Percentiles rank a stretch among this genome's conserved stretches.
phyloP scores from a whole-genome alignment of 495 filamentous ascomycete genomes.

The Penicillium longicatenatum region DNA sequence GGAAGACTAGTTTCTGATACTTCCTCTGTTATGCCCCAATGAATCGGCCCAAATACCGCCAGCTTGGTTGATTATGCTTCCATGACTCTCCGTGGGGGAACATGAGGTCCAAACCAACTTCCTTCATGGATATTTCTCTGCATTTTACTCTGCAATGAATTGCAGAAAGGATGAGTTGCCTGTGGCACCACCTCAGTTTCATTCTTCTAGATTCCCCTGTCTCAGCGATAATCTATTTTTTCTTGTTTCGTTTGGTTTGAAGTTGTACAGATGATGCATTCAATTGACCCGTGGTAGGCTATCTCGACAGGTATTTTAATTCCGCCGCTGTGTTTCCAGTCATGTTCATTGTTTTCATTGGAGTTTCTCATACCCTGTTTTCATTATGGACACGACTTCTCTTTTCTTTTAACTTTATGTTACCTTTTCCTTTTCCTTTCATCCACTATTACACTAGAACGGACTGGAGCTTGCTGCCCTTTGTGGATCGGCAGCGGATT shows the following conservation, averaged over 20 bases:
- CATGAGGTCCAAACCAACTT: background rate
- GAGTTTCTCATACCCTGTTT: slow-evolving; percentile 22
- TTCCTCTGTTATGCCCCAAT: background rate
- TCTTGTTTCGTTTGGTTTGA: slow-evolving; percentile 12
- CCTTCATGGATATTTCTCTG: slow-evolving; percentile 7
- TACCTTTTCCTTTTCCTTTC: background rate
- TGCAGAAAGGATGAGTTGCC: slow-evolving; percentile 17
- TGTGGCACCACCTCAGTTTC: slow-evolving; percentile 16
- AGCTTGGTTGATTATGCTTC: background rate
- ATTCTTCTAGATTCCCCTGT: slow-evolving; percentile 34
- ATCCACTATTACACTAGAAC: slow-evolving; percentile 15
- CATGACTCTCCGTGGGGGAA: background rate
- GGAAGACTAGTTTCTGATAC: background rate
- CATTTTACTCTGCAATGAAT: slow-evolving; percentile 8
- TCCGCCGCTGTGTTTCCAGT: slow-evolving; percentile 1
- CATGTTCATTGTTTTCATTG: slow-evolving; percentile 5
- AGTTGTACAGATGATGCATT: slow-evolving; percentile 22
- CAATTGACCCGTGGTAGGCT: slow-evolving; percentile 10
- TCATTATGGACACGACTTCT: slow-evolving; percentile 20
- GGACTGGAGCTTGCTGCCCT: slow-evolving; percentile 14
- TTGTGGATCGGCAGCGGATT: slow-evolving; percentile 1
- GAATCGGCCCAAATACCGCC: background rate
- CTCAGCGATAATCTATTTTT: slow-evolving; percentile 25
- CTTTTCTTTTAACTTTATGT: slow-evolving; percentile 8
- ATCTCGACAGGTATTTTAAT: slow-evolving; percentile 13